phyloP scores from a whole-genome alignment of 768 basidiomycete genomes.

The Kwoniella heveanensis region DNA sequence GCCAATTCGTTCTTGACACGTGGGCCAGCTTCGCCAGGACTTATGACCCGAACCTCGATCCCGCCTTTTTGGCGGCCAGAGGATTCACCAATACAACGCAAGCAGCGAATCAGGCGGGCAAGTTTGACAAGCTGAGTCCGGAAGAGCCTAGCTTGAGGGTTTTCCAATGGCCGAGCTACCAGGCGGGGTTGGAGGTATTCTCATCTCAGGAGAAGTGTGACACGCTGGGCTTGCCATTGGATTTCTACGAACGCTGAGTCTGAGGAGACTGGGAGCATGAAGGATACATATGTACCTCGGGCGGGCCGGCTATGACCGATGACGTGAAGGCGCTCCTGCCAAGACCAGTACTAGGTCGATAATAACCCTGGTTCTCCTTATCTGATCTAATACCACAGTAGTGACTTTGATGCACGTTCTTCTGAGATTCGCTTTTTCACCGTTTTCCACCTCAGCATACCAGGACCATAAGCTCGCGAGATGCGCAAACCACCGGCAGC shows the following conservation, averaged over 20 bases:
- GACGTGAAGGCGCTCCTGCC: too few species aligned
- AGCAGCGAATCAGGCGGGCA: constrained; percentile 50
- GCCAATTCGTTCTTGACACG: constrained; percentile 59
- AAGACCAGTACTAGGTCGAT: too few species aligned
- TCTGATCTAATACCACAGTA: too few species aligned
- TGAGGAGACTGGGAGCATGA: too few species aligned
- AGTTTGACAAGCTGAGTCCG: constrained; percentile 57
- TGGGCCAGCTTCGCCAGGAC: constrained; percentile 62
- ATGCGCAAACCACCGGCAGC: background rate
- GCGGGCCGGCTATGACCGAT: too few species aligned
- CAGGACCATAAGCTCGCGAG: too few species aligned
- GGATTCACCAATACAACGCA: constrained; percentile 58
- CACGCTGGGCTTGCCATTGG: constrained; percentile 4
- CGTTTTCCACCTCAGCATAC: too few species aligned
- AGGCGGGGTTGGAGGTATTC: constrained; percentile 15
- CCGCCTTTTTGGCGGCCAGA: constrained; percentile 58
- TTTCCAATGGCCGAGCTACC: constrained; percentile 21
- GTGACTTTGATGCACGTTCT: too few species aligned
- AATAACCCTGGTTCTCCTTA: too few species aligned
- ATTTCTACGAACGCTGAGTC: constrained; percentile 3
- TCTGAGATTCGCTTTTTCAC: too few species aligned
- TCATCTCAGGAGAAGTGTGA: constrained; percentile 7
- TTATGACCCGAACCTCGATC: constrained; percentile 61
- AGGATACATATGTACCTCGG: too few species aligned
- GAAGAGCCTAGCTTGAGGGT: constrained; percentile 30